Evolutionary conservation across 2,329 filamentous ascomycete species (phyloP), one percentile per base, ranked within the genome.

Genomic region (Neofusicoccum umdonicola): DNA sequence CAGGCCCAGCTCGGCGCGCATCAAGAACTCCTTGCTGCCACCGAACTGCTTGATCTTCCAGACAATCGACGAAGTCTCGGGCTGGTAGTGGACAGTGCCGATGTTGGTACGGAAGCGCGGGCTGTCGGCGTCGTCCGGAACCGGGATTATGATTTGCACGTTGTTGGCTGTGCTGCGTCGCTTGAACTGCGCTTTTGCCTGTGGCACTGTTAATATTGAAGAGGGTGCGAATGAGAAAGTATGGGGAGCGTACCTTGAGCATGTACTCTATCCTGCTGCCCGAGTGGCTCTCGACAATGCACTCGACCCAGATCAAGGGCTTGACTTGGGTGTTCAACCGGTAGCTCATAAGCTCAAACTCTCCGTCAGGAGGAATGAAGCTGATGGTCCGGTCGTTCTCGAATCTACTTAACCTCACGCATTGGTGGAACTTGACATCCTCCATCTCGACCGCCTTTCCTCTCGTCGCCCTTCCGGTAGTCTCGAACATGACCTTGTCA

Each of bases 41-140:
- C 95, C 95, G 78, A 99, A 99, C 74, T 99, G 95, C 84, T 99
- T 99, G 78, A 99, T 99, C 84, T 99, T 99, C 95, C 95, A 99
- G 58, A 99, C 91, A 71, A 99, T 99, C 66, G 94, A 94, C 68
- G 92, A 96, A 74, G 97, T 94, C 79, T 99, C 95, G 0, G 95
- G 95, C 3, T 94, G 94, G 76, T 99, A 99, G 80, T 99, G 95
- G 12, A 99, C 95, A 35, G 90, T 92, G 63, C 95, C 95, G 67
- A 99, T 96, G 76, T 98, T 99, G 41, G 95, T 99, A 62, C 95
- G 88, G 86, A 99, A 99, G 50, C 95, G 89, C 11, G 95, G 95
- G 1, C 91, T 92, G 78, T 99, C 95, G 67, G 95, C 95, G 76
- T 99, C 95, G 76, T 99, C 95, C 22, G 95, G 95, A 2, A 99